phyloP scores from a whole-genome alignment of 2,329 filamentous ascomycete genomes.

The Trichoderma polysporum region DNA sequence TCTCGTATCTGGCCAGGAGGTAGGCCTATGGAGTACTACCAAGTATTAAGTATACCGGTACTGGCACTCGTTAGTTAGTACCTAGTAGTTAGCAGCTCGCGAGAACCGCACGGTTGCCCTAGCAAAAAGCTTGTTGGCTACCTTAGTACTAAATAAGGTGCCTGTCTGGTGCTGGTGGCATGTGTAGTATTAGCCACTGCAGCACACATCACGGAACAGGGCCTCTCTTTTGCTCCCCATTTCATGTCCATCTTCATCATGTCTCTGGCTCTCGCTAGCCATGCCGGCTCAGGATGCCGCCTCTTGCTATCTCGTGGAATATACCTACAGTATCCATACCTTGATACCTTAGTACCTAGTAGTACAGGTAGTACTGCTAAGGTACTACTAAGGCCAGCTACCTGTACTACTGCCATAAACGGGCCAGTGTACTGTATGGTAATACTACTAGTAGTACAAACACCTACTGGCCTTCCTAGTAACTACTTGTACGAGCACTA shows the following conservation, averaged over 20 bases:
- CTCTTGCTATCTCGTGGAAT: not conserved
- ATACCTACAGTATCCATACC: not conserved
- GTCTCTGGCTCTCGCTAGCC: not conserved
- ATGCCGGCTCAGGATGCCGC: not conserved
- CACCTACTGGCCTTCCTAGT: no score
- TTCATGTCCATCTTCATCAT: not conserved
- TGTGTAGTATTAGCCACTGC: no score
- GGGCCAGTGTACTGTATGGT: no score
- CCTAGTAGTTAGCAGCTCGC: not conserved
- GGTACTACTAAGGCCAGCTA: not conserved
- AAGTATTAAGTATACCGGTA: no score
- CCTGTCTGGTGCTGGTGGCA: no score
- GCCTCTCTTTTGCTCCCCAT: no score
- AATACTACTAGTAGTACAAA: no score
- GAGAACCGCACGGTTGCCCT: not conserved
- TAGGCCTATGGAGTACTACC: not conserved
- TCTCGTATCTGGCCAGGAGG: not conserved
- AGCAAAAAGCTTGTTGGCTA: not conserved
- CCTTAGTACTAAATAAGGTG: no score
- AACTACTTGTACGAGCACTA: slow-evolving; percentile 13
- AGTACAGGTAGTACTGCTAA: no score
- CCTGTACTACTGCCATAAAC: no score
- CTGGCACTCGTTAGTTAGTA: not conserved
- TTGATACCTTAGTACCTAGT: no score
- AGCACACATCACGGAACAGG: no score